phyloP scores from a whole-genome alignment of 176 grass and related monocot species.

The Cymbopogon citratus region DNA sequence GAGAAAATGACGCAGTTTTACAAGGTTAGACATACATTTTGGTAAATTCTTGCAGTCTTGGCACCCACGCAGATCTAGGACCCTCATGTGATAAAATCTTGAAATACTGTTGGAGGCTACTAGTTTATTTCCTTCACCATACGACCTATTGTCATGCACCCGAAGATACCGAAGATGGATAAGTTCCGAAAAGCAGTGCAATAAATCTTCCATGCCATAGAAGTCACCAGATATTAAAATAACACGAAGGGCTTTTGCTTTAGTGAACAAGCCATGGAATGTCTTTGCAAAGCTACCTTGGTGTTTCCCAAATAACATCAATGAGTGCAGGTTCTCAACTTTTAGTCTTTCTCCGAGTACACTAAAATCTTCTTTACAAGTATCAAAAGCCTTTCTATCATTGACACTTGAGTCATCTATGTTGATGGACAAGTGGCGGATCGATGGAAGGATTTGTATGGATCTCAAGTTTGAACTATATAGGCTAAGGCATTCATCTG shows the following conservation, averaged over 20 bases:
- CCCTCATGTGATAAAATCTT: constrained; percentile 15
- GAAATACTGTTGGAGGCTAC: not conserved
- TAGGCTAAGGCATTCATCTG: constrained; percentile 17
- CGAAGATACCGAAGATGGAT: constrained; percentile 5
- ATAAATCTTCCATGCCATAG: not conserved
- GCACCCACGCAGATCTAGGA: not conserved
- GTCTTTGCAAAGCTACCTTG: not conserved
- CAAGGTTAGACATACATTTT: not conserved
- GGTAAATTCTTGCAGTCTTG: fast-evolving
- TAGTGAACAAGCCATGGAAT: not conserved
- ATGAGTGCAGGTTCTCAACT: not conserved
- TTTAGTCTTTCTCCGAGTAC: not conserved
- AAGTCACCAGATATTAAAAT: not conserved
- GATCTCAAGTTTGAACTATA: not conserved
- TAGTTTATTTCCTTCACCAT: not conserved
- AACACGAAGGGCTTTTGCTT: not conserved
- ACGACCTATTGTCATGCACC: not conserved
- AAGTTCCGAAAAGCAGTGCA: not conserved
- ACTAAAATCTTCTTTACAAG: not conserved
- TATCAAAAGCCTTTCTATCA: not conserved
- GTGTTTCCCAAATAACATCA: not conserved
- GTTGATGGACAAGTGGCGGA: not conserved
- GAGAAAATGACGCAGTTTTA: not conserved
- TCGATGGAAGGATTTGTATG: not conserved
- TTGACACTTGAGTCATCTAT: not conserved